phyloP scores from a whole-genome alignment of 192 early-diverging fungal species.

The Coemansia sp. region DNA sequence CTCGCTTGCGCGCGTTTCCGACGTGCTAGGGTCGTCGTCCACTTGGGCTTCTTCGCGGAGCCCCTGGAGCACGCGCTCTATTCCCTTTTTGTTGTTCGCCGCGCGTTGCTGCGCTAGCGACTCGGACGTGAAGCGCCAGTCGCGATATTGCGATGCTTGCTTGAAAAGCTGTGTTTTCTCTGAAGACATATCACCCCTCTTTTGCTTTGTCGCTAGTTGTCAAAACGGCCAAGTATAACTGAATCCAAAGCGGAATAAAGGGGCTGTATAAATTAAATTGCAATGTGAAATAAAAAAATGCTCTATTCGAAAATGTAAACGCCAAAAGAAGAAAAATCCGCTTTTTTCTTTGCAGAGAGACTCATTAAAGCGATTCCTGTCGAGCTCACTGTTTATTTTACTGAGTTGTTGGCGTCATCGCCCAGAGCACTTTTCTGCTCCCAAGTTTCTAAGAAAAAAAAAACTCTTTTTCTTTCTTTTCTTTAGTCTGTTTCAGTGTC shows the following conservation, averaged over 20 bases:
- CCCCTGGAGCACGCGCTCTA: constrained; percentile 58
- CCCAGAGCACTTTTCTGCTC: too few relatives aligned
- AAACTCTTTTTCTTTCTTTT: neutral
- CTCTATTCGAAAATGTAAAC: too few relatives aligned
- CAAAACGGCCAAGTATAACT: neutral
- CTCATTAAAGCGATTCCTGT: too few relatives aligned
- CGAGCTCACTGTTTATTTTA: too few relatives aligned
- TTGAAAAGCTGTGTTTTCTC: constrained; percentile 55
- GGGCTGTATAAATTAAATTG: too few relatives aligned
- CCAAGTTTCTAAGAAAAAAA: too few relatives aligned
- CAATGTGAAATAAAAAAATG: too few relatives aligned
- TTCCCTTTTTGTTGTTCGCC: constrained; percentile 56
- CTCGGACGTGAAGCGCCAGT: constrained; percentile 66
- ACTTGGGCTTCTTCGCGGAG: constrained; percentile 57
- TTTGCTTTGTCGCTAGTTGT: neutral
- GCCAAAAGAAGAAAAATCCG: too few relatives aligned
- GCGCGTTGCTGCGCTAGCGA: constrained; percentile 58
- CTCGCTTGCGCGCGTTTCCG: constrained; percentile 35
- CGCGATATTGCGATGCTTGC: constrained; percentile 69
- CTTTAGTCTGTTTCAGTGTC: neutral
- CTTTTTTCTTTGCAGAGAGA: too few relatives aligned
- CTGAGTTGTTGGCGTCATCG: too few relatives aligned
- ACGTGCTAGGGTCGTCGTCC: constrained; percentile 14
- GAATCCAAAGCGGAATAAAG: neutral
- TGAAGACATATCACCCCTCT: neutral